Percentiles rank a stretch among this genome's conserved stretches.
Evolutionary conservation across 2,329 filamentous ascomycete genomes (phyloP).

Genomic region (Westerdykella ornata): DNA sequence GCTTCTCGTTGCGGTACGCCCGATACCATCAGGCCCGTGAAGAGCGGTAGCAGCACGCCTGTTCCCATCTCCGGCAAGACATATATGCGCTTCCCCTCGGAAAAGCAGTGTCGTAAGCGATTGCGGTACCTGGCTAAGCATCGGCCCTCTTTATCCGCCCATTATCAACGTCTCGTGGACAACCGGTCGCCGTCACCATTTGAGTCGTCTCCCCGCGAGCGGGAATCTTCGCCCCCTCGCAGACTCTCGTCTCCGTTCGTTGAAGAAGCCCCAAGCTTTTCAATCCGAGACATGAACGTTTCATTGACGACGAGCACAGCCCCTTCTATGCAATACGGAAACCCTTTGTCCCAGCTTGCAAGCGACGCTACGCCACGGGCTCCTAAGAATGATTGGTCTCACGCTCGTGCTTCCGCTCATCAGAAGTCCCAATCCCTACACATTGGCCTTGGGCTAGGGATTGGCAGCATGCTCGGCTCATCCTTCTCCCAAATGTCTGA

Average conservation of each 20-base stretch:
- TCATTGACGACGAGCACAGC: slow-evolving; percentile 49
- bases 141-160: slow-evolving; percentile 56
- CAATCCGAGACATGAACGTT: slow-evolving; percentile 46
- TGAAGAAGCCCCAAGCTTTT: slow-evolving; percentile 32
- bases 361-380: slow-evolving; percentile 31
- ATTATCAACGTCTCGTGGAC: slow-evolving; percentile 57
- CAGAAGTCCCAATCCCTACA: slow-evolving; percentile 48
- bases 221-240: slow-evolving; percentile 10
- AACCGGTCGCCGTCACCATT: slow-evolving; percentile 56
- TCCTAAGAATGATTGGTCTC: slow-evolving; percentile 38
- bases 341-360: slow-evolving; percentile 43
- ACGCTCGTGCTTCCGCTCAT: slow-evolving; percentile 44
- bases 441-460: slow-evolving; percentile 41
- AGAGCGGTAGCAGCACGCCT: slow-evolving; percentile 45
- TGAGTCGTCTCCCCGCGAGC: slow-evolving; percentile 34
- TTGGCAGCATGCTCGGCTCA: slow-evolving; percentile 39
- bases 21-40: slow-evolving; percentile 39
- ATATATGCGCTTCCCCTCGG: slow-evolving; percentile 50
- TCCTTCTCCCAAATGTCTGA: slow-evolving; percentile 37
- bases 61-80: slow-evolving; percentile 35
- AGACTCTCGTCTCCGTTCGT: slow-evolving; percentile 34
- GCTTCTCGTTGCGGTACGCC: slow-evolving; percentile 35
- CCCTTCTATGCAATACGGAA: slow-evolving; percentile 46
- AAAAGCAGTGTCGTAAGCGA: slow-evolving; percentile 52
- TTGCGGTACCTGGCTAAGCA: slow-evolving; percentile 55